Evolutionary conservation across 2,329 filamentous ascomycete genomes (phyloP), one percentile per base, ranked within the genome.

Genomic region (Corynespora cassiicola): DNA sequence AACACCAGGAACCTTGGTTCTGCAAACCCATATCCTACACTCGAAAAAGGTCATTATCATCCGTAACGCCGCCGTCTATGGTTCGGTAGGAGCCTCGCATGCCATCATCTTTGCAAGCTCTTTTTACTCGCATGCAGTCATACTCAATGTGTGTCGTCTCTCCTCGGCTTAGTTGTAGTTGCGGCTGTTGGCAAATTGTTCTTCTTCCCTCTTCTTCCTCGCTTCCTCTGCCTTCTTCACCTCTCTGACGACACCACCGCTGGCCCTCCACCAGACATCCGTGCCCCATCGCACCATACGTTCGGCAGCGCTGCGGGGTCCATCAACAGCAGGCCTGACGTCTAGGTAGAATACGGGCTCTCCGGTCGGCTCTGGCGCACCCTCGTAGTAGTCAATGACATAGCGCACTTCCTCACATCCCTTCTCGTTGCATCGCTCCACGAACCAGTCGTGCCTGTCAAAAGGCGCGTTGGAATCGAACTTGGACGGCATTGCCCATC

Each of bases 301-400:
- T 75, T 97, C 94, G 3, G 85, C 82, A 1, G 90, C 87, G 17
- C 86, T 86, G 1, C 81, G 85, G 3, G 90, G 90, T 0, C 88
- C 89, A 66, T 87, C 84, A 26, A 96, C 73, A 3, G 94, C 94
- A 2, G 94, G 94, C 48, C 94, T 81, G 14, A 99, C 94, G 63
- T 99, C 94, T 37, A 99, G 81, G 67, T 85, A 96, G 74, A 99
- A 99, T 6, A 97, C 90, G 3, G 94, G 92, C 65, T 96, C 90
- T 20, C 91, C 94, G 0, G 82, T 88, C 2, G 86, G 82, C 60
- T 95, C 90, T 1, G 87, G 86, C 16, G 85, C 84, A 5, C 85
- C 92, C 21, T 87, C 86, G 70, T 97, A 97, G 71, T 96, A 97
- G 69, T 99, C 94, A 65, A 99, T 99, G 39, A 99, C 84, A 67